Evolutionary conservation across 75 land plant species (phyloP).

Genomic region (Pinus taeda): DNA sequence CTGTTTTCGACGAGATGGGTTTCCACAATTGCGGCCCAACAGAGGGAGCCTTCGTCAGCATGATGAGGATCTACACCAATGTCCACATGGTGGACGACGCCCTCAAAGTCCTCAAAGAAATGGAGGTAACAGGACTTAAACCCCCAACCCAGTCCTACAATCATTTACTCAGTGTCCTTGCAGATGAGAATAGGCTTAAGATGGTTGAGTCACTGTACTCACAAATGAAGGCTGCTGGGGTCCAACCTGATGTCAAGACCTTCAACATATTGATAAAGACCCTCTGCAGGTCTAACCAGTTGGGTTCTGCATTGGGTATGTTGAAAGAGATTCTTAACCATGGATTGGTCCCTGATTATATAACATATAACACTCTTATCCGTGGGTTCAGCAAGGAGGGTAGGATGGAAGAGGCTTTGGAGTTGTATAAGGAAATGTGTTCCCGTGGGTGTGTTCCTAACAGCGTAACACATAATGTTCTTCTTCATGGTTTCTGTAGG

Average conservation of each 20-base stretch:
- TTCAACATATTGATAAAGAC: slow-evolving; percentile 71
- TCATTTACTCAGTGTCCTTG: slow-evolving; percentile 42
- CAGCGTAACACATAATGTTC: slow-evolving; percentile 43
- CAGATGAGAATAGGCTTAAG: slow-evolving; percentile 51
- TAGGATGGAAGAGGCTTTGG: slow-evolving; percentile 46
- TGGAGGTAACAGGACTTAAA: slow-evolving; percentile 30
- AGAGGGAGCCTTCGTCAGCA: slow-evolving; percentile 34
- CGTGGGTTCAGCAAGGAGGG: slow-evolving; percentile 53
- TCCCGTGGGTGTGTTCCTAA: slow-evolving; percentile 29
- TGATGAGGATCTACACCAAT: slow-evolving; percentile 39
- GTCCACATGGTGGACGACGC: slow-evolving; percentile 39
- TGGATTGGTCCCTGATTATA: slow-evolving; percentile 52
- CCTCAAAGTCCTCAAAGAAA: slow-evolving; percentile 24
- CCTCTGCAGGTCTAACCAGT: slow-evolving; percentile 50
- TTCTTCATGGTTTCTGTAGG: slow-evolving; percentile 62
- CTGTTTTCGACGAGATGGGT: slow-evolving; percentile 33
- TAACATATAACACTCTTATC: slow-evolving; percentile 55
- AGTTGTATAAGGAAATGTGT: slow-evolving; percentile 40
- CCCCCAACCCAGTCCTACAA: slow-evolving; percentile 34
- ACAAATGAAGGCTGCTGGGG: slow-evolving; percentile 25
- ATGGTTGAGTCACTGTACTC: slow-evolving; percentile 42
- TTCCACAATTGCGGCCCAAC: slow-evolving; percentile 2
- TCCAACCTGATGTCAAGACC: slow-evolving; percentile 48
- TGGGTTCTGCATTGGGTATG: slow-evolving; percentile 46
- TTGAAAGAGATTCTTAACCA: slow-evolving; percentile 51